Percentiles rank a stretch among this genome's conserved stretches.
Evolutionary conservation across 2,329 filamentous ascomycete species (phyloP).

Genomic region (Alternaria brassicicola): DNA sequence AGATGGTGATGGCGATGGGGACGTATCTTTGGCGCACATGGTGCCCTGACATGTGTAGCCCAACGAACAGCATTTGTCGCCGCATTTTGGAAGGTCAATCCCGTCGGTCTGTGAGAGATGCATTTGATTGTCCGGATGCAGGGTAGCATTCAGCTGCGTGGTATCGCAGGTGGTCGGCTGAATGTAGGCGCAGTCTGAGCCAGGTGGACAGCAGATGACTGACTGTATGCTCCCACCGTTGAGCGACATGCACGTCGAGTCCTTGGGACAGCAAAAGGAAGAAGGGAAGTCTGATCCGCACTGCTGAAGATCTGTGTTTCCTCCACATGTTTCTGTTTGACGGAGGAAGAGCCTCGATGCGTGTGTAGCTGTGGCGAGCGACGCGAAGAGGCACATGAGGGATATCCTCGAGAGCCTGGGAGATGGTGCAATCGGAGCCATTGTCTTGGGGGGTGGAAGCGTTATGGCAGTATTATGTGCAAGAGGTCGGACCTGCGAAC

Average conservation of each 20-base stretch:
- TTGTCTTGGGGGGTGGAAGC: conserved; percentile 17
- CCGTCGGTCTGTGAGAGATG: conserved; percentile 68
- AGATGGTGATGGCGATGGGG: conserved; percentile 29
- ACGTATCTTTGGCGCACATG: conserved; percentile 58
- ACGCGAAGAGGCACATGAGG: conserved; percentile 38
- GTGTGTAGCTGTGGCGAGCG: conserved; percentile 31
- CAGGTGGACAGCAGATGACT: conserved; percentile 71
- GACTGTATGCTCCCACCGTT: conserved; percentile 66
- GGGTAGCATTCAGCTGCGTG: conserved; percentile 63
- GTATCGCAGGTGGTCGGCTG: conserved; percentile 69
- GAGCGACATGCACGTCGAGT: conserved; percentile 64
- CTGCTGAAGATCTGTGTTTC: conserved; percentile 54
- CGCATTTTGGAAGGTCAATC: conserved; percentile 63
- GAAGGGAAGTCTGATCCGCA: conserved; percentile 64
- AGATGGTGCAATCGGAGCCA: conserved; percentile 36
- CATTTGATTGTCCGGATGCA: conserved; percentile 64
- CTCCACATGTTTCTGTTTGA: conserved; percentile 56
- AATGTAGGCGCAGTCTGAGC: conserved; percentile 64
- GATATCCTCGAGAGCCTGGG: conserved; percentile 44
- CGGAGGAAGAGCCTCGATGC: conserved; percentile 39
- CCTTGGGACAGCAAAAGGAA: conserved; percentile 69
- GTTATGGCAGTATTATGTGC: conserved; percentile 3
- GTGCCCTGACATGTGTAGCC: conserved; percentile 68
- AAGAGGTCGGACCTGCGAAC: conserved; percentile 18
- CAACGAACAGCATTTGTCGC: conserved; percentile 70